Percentiles rank a stretch among this genome's conserved stretches.
These are phyloP conservation scores for Boechera divaricarpa DNA, from an alignment of 345 rosid genomes.

Conservation along the genomic window DNA sequence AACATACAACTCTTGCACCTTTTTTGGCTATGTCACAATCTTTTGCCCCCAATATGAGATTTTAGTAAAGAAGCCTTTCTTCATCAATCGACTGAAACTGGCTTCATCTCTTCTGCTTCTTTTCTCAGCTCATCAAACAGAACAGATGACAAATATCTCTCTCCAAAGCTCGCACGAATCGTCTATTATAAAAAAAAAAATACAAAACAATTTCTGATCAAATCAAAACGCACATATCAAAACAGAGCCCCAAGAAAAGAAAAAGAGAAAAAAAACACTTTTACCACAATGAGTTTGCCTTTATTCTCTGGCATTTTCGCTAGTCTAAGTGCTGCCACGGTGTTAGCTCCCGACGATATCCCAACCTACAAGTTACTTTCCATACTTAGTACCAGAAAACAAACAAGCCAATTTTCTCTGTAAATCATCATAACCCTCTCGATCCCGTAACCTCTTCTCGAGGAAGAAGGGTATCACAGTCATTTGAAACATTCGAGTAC, in stretches of 20 bases:
- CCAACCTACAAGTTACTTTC: slow-evolving; percentile 70
- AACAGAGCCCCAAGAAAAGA: neutral
- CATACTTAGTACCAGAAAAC: slow-evolving; percentile 22
- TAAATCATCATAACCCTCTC: slow-evolving; percentile 17
- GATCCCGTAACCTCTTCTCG: neutral
- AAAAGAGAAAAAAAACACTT: no score
- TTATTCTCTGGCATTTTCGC: slow-evolving; percentile 90
- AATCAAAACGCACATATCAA: neutral
- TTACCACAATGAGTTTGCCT: slow-evolving; percentile 97
- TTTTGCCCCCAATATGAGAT: no score
- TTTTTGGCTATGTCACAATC: neutral
- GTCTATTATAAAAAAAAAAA: slow-evolving; percentile 52
- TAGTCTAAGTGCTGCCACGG: slow-evolving; percentile 82
- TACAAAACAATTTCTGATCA: slow-evolving; percentile 1
- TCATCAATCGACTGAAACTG: slow-evolving; percentile 78
- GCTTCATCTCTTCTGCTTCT: slow-evolving; percentile 92
- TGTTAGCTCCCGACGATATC: slow-evolving; percentile 94
- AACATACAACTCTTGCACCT: slow-evolving; percentile 2
- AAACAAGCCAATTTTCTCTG: neutral
- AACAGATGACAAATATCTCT: slow-evolving; percentile 83
- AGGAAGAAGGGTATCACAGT: slow-evolving; percentile 28
- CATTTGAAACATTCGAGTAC: slow-evolving; percentile 62
- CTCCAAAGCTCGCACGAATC: slow-evolving; percentile 94
- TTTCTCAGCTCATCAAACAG: slow-evolving; percentile 85
- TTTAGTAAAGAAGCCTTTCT: neutral